Percentiles rank a stretch among this genome's conserved stretches.
Evolutionary conservation across 176 grass and related monocot species (phyloP).

Genomic region (Coix lacrymajobi): DNA sequence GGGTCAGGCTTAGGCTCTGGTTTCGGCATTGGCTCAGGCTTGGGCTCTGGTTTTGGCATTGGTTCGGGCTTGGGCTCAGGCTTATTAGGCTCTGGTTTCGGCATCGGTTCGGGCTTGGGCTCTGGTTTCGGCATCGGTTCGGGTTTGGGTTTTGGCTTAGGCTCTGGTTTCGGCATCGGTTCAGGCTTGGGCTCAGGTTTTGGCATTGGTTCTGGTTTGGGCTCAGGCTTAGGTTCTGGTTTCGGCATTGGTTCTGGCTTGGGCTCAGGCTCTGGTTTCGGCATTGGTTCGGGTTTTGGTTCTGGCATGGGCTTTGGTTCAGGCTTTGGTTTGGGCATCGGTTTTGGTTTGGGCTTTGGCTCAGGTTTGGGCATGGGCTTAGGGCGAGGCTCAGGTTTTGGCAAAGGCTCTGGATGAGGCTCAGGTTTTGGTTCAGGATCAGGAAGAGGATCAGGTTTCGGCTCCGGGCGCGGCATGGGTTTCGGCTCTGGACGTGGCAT

Average conservation of each 20-base stretch:
- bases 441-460: neutral
- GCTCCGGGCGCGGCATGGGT: neutral
- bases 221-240: neutral
- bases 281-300: neutral
- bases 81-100: neutral
- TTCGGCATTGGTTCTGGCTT: neutral
- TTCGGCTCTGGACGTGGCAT: neutral
- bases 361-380: neutral
- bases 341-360: neutral
- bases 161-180: rapidly evolving
- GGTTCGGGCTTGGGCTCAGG: neutral
- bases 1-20: neutral
- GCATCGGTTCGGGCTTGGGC: neutral
- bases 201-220: neutral
- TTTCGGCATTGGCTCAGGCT: rapidly evolving
- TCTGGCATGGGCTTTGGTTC: neutral
- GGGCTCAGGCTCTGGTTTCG: rapidly evolving
- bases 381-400: neutral
- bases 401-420: neutral
- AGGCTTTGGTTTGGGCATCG: neutral
- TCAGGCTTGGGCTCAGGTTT: neutral
- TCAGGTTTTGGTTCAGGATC: neutral
- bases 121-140: neutral
- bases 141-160: neutral
- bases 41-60: neutral